Conservation (phyloP, 2,329 filamentous ascomycete species). For the Scedosporium minutisporum region DNA sequence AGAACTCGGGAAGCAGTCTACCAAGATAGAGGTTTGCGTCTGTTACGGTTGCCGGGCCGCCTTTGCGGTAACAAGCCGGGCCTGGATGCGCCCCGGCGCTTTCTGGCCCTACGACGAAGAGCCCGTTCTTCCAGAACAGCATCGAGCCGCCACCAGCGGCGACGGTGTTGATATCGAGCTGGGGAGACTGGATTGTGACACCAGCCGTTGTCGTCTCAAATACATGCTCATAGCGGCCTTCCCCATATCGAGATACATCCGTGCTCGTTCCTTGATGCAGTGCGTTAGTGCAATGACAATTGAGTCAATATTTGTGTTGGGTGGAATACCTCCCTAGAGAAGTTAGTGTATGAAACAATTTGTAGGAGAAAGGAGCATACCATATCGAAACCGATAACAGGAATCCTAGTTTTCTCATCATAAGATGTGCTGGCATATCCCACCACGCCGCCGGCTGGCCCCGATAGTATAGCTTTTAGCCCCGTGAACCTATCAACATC, state of each 20-base stretch:
- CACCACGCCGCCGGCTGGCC: constrained; percentile 86
- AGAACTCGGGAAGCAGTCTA: constrained; percentile 78
- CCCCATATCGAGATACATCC: constrained; percentile 79
- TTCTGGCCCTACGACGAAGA: constrained; percentile 86
- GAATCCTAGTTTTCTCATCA: constrained; percentile 69
- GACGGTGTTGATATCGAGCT: constrained; percentile 91
- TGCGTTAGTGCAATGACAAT: not conserved
- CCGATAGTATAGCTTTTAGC: constrained; percentile 74
- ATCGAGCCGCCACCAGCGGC: constrained; percentile 80
- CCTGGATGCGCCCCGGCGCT: constrained; percentile 84
- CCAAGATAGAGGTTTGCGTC: constrained; percentile 85
- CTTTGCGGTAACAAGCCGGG: constrained; percentile 84
- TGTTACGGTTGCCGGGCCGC: constrained; percentile 82
- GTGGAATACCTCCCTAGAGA: constrained; percentile 43
- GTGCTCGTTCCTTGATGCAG: constrained; percentile 58
- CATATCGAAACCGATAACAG: constrained; percentile 95
- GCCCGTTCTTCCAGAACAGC: constrained; percentile 78
- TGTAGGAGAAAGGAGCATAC: constrained; percentile 9
- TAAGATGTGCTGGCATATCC: constrained; percentile 89
- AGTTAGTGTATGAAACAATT: constrained; percentile 9
- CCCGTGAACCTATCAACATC: constrained; percentile 78
- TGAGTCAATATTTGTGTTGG: not conserved
- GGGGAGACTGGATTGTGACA: constrained; percentile 87
- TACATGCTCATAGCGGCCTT: constrained; percentile 81
- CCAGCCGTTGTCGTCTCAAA: constrained; percentile 91